Evolutionary conservation across 2,329 filamentous ascomycete genomes (phyloP).

Genomic region (Colletotrichum kahawae): DNA sequence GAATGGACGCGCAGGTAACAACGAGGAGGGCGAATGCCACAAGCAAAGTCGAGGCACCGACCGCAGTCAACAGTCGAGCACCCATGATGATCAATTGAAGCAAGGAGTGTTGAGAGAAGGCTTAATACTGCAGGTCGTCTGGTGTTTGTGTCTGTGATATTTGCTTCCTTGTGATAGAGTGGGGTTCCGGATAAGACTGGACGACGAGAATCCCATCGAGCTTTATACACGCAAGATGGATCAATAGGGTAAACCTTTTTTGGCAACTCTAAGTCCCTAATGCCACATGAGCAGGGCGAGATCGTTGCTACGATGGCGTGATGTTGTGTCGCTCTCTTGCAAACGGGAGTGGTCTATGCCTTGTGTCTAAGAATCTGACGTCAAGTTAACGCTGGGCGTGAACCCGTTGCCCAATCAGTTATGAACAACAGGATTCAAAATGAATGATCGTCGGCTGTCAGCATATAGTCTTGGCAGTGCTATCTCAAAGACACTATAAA

Average conservation of each 20-base stretch:
- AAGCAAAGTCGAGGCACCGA: not conserved
- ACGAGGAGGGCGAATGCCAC: not conserved
- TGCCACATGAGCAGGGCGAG: not conserved
- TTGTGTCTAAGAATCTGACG: not conserved
- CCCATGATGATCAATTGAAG: not conserved
- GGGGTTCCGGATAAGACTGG: too few species aligned
- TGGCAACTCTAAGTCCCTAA: fast-evolving
- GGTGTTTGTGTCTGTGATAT: too few species aligned
- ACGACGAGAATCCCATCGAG: too few species aligned
- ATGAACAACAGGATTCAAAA: fast-evolving
- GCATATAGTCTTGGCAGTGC: not conserved
- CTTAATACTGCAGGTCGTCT: too few species aligned
- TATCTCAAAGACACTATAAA: fast-evolving
- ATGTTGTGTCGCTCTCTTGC: not conserved
- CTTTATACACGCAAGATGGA: not conserved
- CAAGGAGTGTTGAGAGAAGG: too few species aligned
- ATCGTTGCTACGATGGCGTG: not conserved
- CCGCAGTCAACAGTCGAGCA: not conserved
- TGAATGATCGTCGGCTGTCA: not conserved
- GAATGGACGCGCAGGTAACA: not conserved
- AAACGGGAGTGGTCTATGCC: not conserved
- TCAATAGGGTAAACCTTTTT: fast-evolving
- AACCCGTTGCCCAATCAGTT: not conserved
- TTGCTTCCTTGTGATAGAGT: too few species aligned
- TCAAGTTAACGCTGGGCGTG: not conserved